Evolutionary conservation across 345 rosid species (phyloP).

Genomic region (Corymbia maculata): DNA sequence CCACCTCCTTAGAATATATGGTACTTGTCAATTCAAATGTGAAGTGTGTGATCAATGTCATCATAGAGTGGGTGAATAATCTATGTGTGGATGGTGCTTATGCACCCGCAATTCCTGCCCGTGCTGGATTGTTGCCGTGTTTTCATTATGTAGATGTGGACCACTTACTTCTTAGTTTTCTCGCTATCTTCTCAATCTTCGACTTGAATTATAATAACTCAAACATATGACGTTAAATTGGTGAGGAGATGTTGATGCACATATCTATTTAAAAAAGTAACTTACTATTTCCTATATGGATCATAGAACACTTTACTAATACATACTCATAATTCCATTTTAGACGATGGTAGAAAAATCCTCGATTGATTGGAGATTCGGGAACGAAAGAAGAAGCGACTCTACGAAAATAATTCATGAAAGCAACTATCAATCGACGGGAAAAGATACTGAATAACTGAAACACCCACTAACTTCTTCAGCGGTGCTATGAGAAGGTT

Average conservation of each 20-base stretch:
- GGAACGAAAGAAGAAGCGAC: background rate
- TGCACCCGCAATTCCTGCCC: background rate
- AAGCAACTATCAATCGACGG: background rate
- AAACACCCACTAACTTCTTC: background rate
- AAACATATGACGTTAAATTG: background rate
- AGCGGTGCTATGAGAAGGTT: background rate
- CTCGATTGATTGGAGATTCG: background rate
- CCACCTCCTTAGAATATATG: background rate
- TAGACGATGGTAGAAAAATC: background rate
- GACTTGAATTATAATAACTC: background rate
- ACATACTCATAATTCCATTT: background rate
- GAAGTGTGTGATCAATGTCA: background rate
- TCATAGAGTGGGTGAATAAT: background rate
- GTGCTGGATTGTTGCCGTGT: background rate
- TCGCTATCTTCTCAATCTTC: background rate
- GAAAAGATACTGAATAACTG: background rate
- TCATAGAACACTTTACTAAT: background rate
- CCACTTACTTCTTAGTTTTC: background rate
- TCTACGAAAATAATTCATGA: background rate
- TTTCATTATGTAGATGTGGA: background rate
- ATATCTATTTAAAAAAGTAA: background rate
- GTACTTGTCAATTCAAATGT: background rate
- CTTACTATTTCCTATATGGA: background rate
- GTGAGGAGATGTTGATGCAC: background rate
- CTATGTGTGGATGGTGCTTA: background rate